Base-by-base conservation (phyloP, 441 rosid genomes). In the Codiaeum variegatum region DNA sequence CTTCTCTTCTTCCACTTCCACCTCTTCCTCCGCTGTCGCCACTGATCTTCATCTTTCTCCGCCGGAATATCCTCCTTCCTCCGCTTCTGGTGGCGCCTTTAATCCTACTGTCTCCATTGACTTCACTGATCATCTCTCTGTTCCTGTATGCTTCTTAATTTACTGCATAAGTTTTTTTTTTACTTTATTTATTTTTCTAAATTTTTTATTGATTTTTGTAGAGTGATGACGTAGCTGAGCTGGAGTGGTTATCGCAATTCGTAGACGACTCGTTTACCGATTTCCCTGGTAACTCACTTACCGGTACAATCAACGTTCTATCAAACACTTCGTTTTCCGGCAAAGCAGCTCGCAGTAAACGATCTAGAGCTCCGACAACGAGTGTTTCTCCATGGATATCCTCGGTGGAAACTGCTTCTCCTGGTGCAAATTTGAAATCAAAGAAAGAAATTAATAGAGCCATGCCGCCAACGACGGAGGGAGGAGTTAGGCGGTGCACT, bases 161-260 rank as follows among this genome's bases (percentile, higher is more conserved):
- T 21, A 13, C 26, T 18, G 59, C 0, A 1, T 67, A 0, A 34
- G 29, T 56, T 63, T 7, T 59, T 34, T 60, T 32, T 18, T 21
- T 19, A 16, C 21, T 24, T 26, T 4, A 61, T 36, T 23, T 28
- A 6, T n/a, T 51, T 4, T 42, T 69, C 42, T 40, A 40, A 40
- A 40, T 9, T 59, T 32, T 21, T 31, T 21, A 18, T 21, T 54
- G 26, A 18, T 73, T 16, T 16, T 15, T 51, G 68, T 82, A 94
- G 99, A 80, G 79, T 67, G 98, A 94, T n/a, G 94, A 94, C 42
- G 84, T 91, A 77, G 98, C 96, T 23, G 98, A 94, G 82, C 83
- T 94, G n/a, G 99, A 94, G 79, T 94, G 99, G 99, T 81, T 94
- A 56, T 94, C 99, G 6, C 90, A 85, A 77, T 85, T 94, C 79